These are phyloP conservation scores for Chaetomiaceae sp. DNA, from an alignment of 2,329 filamentous ascomycete species.

Conservation along the genomic window DNA sequence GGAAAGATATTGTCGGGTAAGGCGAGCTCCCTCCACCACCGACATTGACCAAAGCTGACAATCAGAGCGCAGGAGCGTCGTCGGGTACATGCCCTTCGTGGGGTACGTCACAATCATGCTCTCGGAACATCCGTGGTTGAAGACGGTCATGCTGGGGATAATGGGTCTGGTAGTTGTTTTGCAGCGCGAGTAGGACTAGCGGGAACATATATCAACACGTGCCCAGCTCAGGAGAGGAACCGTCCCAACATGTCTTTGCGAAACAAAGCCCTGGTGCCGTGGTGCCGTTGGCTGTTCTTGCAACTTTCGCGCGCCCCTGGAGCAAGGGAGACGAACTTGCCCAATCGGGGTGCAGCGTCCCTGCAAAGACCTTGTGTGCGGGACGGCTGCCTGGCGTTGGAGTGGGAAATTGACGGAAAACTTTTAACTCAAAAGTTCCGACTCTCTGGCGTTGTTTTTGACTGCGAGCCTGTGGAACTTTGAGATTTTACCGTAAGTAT, in stretches of 20 bases:
- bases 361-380: constrained; percentile 13
- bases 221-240: background rate
- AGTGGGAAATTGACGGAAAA: no score
- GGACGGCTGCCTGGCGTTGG: background rate
- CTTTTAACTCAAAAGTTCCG: no score
- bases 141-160: constrained; percentile 87
- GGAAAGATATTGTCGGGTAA: constrained; percentile 84
- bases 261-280: no score
- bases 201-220: background rate
- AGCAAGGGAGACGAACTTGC: background rate
- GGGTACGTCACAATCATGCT: constrained; percentile 96
- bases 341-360: background rate
- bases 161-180: constrained; percentile 94
- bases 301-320: no score
- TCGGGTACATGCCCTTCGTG: constrained; percentile 88
- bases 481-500: no score
- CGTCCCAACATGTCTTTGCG: no score
- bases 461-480: no score
- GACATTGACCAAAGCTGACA: constrained; percentile 10
- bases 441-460: no score
- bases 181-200: constrained; percentile 67
- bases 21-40: background rate
- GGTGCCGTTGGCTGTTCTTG: no score
- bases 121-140: constrained; percentile 94
- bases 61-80: constrained; percentile 49